Percentiles rank a stretch among this genome's conserved stretches.
phyloP scores from a whole-genome alignment of 1,139 yeast genomes.

The Nakaseomyces glabratus region DNA sequence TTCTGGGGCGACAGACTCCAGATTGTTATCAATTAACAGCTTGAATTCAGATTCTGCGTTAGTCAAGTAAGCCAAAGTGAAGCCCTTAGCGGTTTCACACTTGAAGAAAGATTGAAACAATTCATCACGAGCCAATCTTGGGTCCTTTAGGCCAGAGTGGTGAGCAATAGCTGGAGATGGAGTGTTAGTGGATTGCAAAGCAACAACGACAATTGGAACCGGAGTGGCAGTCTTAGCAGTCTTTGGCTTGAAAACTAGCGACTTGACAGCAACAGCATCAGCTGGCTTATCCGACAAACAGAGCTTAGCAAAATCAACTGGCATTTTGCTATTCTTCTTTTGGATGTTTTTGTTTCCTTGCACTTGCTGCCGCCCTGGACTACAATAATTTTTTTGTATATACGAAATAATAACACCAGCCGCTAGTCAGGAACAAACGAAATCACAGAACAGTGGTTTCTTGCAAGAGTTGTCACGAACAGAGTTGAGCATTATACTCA shows the following conservation, averaged over 20 bases:
- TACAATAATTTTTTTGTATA: too few relatives aligned
- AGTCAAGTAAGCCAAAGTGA: constrained; percentile 52
- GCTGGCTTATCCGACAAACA: constrained; percentile 41
- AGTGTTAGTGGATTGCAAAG: constrained; percentile 61
- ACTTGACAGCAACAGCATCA: constrained; percentile 46
- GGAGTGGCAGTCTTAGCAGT: constrained; percentile 79
- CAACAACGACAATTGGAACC: constrained; percentile 73
- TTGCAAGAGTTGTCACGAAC: too few relatives aligned
- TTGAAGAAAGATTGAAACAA: constrained; percentile 59
- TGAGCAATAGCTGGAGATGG: constrained; percentile 59
- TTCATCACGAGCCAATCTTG: constrained; percentile 80
- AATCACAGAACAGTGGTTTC: too few relatives aligned
- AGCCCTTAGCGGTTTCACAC: constrained; percentile 50
- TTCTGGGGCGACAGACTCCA: constrained; percentile 36
- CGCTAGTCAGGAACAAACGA: too few relatives aligned
- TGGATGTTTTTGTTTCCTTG: too few relatives aligned
- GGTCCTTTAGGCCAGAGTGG: constrained; percentile 69
- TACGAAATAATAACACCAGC: too few relatives aligned
- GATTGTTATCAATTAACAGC: constrained; percentile 53
- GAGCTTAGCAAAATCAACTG: constrained; percentile 50
- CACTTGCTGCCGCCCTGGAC: too few relatives aligned
- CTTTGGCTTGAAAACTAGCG: constrained; percentile 84
- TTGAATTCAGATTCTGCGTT: constrained; percentile 53
- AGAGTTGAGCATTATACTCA: too few relatives aligned
- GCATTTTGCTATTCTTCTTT: too few relatives aligned